Evolutionary conservation across 2,329 filamentous ascomycete species (phyloP), one percentile per base, ranked within the genome.

Genomic region (Trichoderma gracile): DNA sequence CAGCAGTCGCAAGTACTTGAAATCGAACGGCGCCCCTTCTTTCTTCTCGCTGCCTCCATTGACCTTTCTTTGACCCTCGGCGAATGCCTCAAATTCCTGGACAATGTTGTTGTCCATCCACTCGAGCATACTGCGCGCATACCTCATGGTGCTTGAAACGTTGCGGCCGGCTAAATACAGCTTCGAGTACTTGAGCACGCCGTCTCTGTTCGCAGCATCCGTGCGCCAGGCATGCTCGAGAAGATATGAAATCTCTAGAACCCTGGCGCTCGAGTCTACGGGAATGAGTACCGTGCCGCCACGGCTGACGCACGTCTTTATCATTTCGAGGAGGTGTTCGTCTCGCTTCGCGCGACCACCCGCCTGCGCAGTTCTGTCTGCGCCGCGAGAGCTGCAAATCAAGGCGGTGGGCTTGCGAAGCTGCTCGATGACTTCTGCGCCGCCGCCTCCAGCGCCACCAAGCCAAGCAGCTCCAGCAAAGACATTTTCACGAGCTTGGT

Each of bases 81-180:
- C 84, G 54, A 88, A 82, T 15, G 89, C 87, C 74, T 97, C 93
- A 67, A 97, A 96, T 71, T 98, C 94, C 62, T 93, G 88, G 47
- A 96, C 90, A 65, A 99, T 96, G 65, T 88, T 89, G 72, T 97
- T 93, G 73, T 98, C 93, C 93, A 99, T 98, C 95, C 95, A 99
- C 74, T 99, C 95, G 38, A 99, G 81, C 91, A 99, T 96, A 75
- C 94, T 97, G 69, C 93, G 86, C 27, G 94, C 91, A 69, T 97
- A 92, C 59, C 92, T 86, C 83, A 98, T 91, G 0, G 93, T 96
- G 67, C 92, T 93, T 65, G 91, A 89, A 68, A 92, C 90, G 67
- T 92, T 96, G 65, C 89, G 89, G 45, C 93, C 93, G 0, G 93
- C 94, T 49, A 99, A 81, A 73, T 93, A 97, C 0, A 97, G 81